Evolutionary conservation across 2,329 filamentous ascomycete genomes (phyloP).

Genomic region (Didymella pinodella): DNA sequence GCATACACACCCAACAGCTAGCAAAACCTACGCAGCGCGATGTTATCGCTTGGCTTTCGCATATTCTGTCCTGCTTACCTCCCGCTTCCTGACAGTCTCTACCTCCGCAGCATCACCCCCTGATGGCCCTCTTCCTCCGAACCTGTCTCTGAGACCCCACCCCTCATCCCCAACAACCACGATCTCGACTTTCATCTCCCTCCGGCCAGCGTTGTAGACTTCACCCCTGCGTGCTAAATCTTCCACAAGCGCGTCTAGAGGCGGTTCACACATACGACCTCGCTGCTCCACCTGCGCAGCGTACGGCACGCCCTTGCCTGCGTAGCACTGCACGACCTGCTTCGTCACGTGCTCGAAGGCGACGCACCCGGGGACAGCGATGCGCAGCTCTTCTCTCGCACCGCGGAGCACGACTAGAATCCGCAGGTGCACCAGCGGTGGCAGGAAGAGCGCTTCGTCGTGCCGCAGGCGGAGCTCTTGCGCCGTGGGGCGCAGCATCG

Average conservation of each 20-base stretch:
- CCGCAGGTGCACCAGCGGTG: constrained; percentile 1
- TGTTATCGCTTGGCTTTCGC: not conserved
- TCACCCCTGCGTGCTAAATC: not conserved
- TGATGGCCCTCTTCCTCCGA: not conserved
- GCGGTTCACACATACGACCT: not conserved
- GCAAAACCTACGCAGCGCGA: too few relatives aligned
- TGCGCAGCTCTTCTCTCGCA: not conserved
- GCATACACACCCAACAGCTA: not conserved
- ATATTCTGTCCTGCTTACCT: constrained; percentile 2
- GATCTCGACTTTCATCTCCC: constrained; percentile 8
- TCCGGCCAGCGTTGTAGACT: not conserved
- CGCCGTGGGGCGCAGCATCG: not conserved
- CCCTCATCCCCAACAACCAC: not conserved
- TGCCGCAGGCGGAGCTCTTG: not conserved
- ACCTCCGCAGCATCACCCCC: not conserved
- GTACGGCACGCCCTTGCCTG: not conserved
- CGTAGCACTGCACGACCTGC: not conserved
- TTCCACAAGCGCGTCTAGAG: not conserved
- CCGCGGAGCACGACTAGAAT: not conserved
- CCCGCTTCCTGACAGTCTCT: constrained; percentile 3
- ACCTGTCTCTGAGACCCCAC: not conserved
- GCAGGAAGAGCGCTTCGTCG: constrained; percentile 5
- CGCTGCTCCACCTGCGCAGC: not conserved
- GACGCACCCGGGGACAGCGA: not conserved
- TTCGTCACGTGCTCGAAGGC: not conserved